Base-by-base conservation (phyloP, 1,139 yeast genomes). In the Taphrina confusa region DNA sequence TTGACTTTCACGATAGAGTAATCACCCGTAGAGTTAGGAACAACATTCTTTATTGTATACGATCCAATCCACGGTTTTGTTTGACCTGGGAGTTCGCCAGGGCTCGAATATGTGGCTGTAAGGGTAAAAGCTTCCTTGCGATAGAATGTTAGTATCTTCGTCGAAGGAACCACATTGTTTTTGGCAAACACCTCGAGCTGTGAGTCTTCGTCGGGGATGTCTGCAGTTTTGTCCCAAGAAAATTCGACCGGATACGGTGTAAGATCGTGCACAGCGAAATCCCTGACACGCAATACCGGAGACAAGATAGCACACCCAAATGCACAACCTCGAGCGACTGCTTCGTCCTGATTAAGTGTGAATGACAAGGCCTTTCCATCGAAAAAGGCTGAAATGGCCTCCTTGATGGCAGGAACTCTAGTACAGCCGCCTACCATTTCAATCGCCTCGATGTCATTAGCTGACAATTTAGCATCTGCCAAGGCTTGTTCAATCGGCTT, bases 231-330 rank as follows among this genome's bases (percentile, higher is more conserved):
- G 72, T 86, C 95, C 98, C 98, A 94, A 76, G 78, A 82, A 83
- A 89, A 94, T 58, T 97, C 87, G 67, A 94, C 97, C 50, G 96
- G 83, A 82, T 83, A 82, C 70, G 84, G 87, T 83, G 91, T 91
- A 74, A 85, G 79, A 75, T 92, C 99, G 79, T 92, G 97, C 73
- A 91, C 92, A 78, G 91, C 92, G 85, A 92, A 92, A 69, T 97
- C 97, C 78, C 97, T 87, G 62, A 94, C 98, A 79, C 98, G 87
- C 71, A 92, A 84, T 67, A 97, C 91, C 76, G 98, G 98, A 30
- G 98, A 92, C 81, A 91, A 97, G 78, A 91, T 88, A 69, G 98
- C 99, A 77, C 98, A 92, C 72, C 94, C 88, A 78, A 92, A 94
- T 61, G 99, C 97, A 69, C 96, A 95, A 80, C 99, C 99, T 76